A percentile compares a stretch with the other conserved stretches of the same genome.
Conservation (phyloP, 306 rosid species). For the Cicer judaicum region DNA sequence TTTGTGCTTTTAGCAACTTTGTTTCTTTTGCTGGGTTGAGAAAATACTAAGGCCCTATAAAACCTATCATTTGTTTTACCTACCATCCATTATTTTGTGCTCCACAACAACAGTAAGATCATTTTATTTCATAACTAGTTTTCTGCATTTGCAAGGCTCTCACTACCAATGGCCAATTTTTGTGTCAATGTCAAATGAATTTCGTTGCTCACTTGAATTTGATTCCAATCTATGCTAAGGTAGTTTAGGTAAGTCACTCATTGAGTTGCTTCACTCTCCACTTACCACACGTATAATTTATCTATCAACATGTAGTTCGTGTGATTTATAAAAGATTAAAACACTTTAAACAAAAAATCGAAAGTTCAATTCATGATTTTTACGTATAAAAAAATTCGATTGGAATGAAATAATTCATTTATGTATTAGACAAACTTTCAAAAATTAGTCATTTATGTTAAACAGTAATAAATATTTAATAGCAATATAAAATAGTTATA, state of each 20-base stretch:
- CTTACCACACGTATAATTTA: not conserved
- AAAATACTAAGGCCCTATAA: constrained; percentile 9
- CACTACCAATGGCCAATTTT: constrained; percentile 3
- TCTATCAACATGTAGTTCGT: too few relatives aligned
- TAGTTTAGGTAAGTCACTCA: constrained; percentile 33
- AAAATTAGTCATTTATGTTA: too few relatives aligned
- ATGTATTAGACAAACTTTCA: too few relatives aligned
- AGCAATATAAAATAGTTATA: too few relatives aligned
- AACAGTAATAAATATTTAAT: too few relatives aligned
- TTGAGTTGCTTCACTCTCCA: constrained; percentile 18
- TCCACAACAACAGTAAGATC: constrained; percentile 34
- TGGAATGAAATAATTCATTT: too few relatives aligned
- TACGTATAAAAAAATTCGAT: too few relatives aligned
- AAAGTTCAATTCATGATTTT: too few relatives aligned
- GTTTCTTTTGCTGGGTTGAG: not conserved
- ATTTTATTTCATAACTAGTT: not conserved
- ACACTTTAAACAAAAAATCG: too few relatives aligned
- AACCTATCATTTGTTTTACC: constrained; percentile 44
- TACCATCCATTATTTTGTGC: constrained; percentile 41
- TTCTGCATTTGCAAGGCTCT: constrained; percentile 37
- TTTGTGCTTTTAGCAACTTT: constrained; percentile 10
- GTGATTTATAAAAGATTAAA: too few relatives aligned
- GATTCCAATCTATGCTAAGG: constrained; percentile 11
- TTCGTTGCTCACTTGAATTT: constrained; percentile 24
- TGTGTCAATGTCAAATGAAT: constrained; percentile 32